Percentiles rank a stretch among this genome's conserved stretches.
Conservation (phyloP, 2,329 filamentous ascomycete species). For the Fusarium napiforme region DNA sequence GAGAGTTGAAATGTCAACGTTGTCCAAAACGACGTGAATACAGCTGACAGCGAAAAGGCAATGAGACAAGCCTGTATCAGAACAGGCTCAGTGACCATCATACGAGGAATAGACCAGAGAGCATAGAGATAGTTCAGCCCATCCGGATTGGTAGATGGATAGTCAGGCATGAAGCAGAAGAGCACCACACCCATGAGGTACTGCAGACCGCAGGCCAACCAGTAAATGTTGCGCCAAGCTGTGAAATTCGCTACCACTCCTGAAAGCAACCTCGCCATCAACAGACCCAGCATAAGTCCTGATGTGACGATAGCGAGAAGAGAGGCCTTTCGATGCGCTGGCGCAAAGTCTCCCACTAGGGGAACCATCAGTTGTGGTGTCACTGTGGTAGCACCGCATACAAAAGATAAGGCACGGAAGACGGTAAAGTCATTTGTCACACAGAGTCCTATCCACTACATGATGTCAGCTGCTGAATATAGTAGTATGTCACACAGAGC, state of each 20-base stretch:
- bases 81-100: conserved; percentile 73
- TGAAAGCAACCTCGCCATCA: conserved; percentile 79
- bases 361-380: conserved; percentile 85
- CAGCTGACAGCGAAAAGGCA: conserved; percentile 66
- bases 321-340: conserved; percentile 72
- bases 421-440: conserved; percentile 71
- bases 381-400: conserved; percentile 81
- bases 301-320: conserved; percentile 80
- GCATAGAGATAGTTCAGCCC: conserved; percentile 73
- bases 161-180: conserved; percentile 82
- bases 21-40: conserved; percentile 66
- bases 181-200: conserved; percentile 72
- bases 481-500: conserved; percentile 30
- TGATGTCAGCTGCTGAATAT: not conserved
- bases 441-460: conserved; percentile 75
- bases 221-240: conserved; percentile 82
- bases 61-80: conserved; percentile 77
- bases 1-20: conserved; percentile 84
- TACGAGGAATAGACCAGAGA: conserved; percentile 70
- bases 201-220: conserved; percentile 78
- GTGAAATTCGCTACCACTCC: conserved; percentile 80
- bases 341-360: conserved; percentile 81
- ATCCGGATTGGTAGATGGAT: conserved; percentile 76
- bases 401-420: conserved; percentile 77
- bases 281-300: conserved; percentile 78